Evolutionary conservation across 257 asterid genomes (phyloP).

Genomic region (Solanum gracilifrons): DNA sequence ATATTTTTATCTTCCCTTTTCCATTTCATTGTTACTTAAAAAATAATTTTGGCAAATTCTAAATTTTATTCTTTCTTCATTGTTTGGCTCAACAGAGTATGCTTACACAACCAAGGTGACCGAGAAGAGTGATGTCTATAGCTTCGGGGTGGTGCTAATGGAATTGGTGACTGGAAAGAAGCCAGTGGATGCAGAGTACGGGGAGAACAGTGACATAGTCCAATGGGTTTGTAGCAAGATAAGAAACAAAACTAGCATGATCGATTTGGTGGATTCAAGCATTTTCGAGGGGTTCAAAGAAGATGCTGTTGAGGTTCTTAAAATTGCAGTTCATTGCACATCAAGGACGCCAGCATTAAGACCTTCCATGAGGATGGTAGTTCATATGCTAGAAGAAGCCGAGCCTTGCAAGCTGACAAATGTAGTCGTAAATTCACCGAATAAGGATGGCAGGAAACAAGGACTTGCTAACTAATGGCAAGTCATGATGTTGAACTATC

Average conservation of each 20-base stretch:
- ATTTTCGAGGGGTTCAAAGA: conserved; percentile 13
- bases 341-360: conserved; percentile 18
- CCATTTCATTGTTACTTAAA: background rate
- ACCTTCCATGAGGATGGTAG: conserved; percentile 34
- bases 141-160: conserved; percentile 34
- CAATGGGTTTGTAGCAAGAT: conserved; percentile 24
- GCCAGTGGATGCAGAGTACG: conserved; percentile 23
- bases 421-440: conserved; percentile 4
- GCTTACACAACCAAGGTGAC: conserved; percentile 23
- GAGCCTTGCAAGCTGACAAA: conserved; percentile 17
- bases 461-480: background rate
- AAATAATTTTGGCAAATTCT: background rate
- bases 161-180: conserved; percentile 31
- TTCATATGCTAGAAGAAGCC: conserved; percentile 35
- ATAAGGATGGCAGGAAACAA: background rate
- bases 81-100: conserved; percentile 17
- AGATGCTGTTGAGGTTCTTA: conserved; percentile 27
- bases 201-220: conserved; percentile 27
- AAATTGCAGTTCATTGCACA: conserved; percentile 31
- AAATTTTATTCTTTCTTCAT: background rate
- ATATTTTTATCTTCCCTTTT: background rate
- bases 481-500: background rate
- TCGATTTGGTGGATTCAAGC: conserved; percentile 18
- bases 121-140: conserved; percentile 35
- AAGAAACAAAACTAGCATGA: conserved; percentile 5